phyloP scores from a whole-genome alignment of 495 filamentous ascomycete genomes.

The Hypoxylon fuscum region DNA sequence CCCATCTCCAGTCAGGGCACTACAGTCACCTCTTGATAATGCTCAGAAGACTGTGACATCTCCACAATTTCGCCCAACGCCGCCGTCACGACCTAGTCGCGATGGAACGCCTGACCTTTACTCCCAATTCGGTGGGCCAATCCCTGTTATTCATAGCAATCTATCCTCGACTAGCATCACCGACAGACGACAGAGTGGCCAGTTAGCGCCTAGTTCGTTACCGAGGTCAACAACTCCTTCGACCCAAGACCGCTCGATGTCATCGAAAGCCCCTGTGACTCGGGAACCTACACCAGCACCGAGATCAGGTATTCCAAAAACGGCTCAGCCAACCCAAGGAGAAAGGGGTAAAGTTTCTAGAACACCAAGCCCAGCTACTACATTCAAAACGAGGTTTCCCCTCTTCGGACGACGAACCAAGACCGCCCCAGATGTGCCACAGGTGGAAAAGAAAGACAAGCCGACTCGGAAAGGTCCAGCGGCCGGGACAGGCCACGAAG shows the following conservation, averaged over 20 bases:
- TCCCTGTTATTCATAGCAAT: conserved; percentile 82
- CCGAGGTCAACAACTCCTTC: conserved; percentile 44
- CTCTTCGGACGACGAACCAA: conserved; percentile 80
- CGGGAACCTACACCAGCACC: conserved; percentile 53
- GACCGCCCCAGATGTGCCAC: conserved; percentile 61
- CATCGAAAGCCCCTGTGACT: conserved; percentile 43
- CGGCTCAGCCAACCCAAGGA: conserved; percentile 36
- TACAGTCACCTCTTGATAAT: conserved; percentile 27
- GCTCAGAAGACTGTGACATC: conserved; percentile 41
- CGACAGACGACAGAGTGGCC: conserved; percentile 54
- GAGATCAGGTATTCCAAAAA: conserved; percentile 38
- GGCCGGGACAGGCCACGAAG: conserved; percentile 96
- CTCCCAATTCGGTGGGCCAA: conserved; percentile 63
- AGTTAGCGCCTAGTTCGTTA: conserved; percentile 45
- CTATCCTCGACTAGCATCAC: conserved; percentile 61
- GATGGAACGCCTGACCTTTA: conserved; percentile 76
- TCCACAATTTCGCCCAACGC: conserved; percentile 45
- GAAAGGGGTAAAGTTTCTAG: conserved; percentile 47
- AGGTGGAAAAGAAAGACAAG: conserved; percentile 64
- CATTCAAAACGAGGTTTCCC: conserved; percentile 69
- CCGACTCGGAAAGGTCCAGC: conserved; percentile 78
- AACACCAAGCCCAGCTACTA: conserved; percentile 59
- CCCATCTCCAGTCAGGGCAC: conserved; percentile 43
- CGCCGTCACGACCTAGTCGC: conserved; percentile 77
- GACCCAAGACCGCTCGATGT: conserved; percentile 23